These are phyloP conservation scores for Ophioceras dolichostomum DNA, from an alignment of 2,329 filamentous ascomycete species.

Conservation along the genomic window DNA sequence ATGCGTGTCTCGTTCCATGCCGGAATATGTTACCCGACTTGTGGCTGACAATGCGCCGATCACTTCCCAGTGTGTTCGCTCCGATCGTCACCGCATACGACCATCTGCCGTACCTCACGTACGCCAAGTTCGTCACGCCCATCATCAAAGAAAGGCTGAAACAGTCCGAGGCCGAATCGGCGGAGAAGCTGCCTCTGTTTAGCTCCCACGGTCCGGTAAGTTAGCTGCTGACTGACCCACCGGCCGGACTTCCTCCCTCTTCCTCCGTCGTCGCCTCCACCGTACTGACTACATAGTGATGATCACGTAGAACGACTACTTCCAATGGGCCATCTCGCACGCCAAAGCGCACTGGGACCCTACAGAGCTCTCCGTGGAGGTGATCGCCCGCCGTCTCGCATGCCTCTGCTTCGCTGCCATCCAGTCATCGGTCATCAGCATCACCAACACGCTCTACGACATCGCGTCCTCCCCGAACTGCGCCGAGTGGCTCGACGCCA, in stretches of 20 bases:
- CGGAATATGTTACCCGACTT: too few relatives aligned
- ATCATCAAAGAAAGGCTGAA: constrained; percentile 18
- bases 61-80: constrained; percentile 13
- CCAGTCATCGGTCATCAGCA: constrained; percentile 24
- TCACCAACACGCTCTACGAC: constrained; percentile 24
- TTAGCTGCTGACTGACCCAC: neutral
- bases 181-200: constrained; percentile 10
- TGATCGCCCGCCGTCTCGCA: constrained; percentile 19
- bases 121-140: constrained; percentile 18
- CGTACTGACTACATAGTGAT: too few relatives aligned
- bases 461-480: constrained; percentile 15
- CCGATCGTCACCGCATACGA: constrained; percentile 18
- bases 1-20: neutral
- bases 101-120: constrained; percentile 16
- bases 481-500: constrained; percentile 10
- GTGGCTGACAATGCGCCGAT: too few relatives aligned
- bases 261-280: neutral
- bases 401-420: constrained; percentile 23
- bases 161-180: constrained; percentile 8
- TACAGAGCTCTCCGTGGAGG: constrained; percentile 14
- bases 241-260: neutral
- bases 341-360: constrained; percentile 16
- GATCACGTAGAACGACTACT: constrained; percentile 21
- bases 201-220: constrained; percentile 10
- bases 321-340: constrained; percentile 25